These are phyloP conservation scores for Fusarium duplospermum DNA, from an alignment of 2,329 filamentous ascomycete genomes.

Conservation along the genomic window DNA sequence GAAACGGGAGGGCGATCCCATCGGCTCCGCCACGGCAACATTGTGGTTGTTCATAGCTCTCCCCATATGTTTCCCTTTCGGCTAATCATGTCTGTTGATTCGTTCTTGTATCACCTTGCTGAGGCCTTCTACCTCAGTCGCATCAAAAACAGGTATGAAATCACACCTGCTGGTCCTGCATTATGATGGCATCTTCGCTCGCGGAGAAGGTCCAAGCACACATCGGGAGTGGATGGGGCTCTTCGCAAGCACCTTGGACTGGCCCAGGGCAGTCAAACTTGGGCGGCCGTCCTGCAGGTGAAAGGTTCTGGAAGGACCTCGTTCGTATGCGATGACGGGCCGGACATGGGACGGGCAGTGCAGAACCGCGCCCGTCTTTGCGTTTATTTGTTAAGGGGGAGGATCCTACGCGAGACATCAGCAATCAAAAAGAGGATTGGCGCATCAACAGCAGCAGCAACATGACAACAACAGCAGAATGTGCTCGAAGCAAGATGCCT, in stretches of 20 bases:
- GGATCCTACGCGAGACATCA: constrained; percentile 23
- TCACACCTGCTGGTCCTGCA: constrained; percentile 15
- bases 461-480: constrained; percentile 17
- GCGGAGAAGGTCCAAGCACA: constrained; percentile 14
- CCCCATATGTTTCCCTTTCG: constrained; percentile 23
- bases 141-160: constrained; percentile 17
- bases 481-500: constrained; percentile 24
- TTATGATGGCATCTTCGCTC: constrained; percentile 10
- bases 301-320: constrained; percentile 42
- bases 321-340: constrained; percentile 25
- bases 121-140: constrained; percentile 20
- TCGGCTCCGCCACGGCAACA: constrained; percentile 21
- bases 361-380: constrained; percentile 16
- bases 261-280: constrained; percentile 31
- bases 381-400: constrained; percentile 28
- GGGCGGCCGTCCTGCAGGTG: constrained; percentile 27
- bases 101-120: constrained; percentile 34
- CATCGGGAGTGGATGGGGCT: constrained; percentile 16
- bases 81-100: constrained; percentile 32
- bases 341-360: constrained; percentile 25
- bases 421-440: constrained; percentile 43
- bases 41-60: constrained; percentile 36
- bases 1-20: constrained; percentile 23
- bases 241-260: constrained; percentile 15
- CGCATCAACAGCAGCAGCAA: constrained; percentile 29